Percentiles rank a stretch among this genome's conserved stretches.
Evolutionary conservation across 148 eudicot species (phyloP).

Genomic region (Cornus suecica): DNA sequence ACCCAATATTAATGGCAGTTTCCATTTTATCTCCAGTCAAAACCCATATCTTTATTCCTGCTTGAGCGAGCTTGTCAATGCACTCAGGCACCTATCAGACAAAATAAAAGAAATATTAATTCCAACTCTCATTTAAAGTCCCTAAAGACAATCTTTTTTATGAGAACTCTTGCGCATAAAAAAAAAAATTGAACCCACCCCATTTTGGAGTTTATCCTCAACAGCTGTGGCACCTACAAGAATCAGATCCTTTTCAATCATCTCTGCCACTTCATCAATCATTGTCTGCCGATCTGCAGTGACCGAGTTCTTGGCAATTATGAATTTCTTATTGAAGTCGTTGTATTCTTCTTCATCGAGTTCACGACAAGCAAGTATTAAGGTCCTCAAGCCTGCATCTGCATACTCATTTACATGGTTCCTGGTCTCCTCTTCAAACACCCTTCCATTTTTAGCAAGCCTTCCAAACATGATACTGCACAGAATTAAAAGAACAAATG

Average conservation of each 20-base stretch:
- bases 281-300: constrained; percentile 65
- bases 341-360: constrained; percentile 56
- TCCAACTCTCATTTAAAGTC: background rate
- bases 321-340: constrained; percentile 46
- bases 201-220: constrained; percentile 89
- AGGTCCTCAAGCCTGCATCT: constrained; percentile 86
- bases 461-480: constrained; percentile 79
- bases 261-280: constrained; percentile 60
- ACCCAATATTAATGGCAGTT: constrained; percentile 97
- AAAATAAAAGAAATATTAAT: constrained; percentile 5
- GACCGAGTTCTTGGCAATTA: constrained; percentile 63
- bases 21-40: constrained; percentile 98
- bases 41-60: constrained; percentile 96
- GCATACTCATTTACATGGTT: constrained; percentile 78
- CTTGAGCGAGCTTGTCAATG: constrained; percentile 91
- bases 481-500: background rate
- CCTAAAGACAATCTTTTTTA: background rate
- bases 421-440: constrained; percentile 58
- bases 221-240: constrained; percentile 98
- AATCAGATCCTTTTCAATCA: constrained; percentile 70
- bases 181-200: constrained; percentile 38
- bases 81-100: constrained; percentile 75
- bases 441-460: constrained; percentile 49
- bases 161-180: background rate
- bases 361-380: constrained; percentile 78